phyloP scores from a whole-genome alignment of 495 filamentous ascomycete species.

The Penicillium pancosmium region DNA sequence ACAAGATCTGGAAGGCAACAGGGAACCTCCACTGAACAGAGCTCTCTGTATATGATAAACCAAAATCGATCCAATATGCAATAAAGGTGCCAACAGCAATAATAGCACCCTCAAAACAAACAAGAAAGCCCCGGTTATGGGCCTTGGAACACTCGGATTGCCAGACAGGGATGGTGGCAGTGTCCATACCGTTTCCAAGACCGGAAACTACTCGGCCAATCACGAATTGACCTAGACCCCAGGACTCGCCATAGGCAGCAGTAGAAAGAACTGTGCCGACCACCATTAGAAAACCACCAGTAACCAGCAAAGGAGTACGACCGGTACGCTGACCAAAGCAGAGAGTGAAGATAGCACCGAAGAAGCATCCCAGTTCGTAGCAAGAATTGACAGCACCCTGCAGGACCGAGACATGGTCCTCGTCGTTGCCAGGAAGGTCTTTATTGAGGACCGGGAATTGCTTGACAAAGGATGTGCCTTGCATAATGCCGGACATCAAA shows the following conservation, averaged over 20 bases:
- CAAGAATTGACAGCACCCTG: slow-evolving; percentile 70
- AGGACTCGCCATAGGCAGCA: slow-evolving; percentile 1
- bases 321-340: slow-evolving; percentile 67
- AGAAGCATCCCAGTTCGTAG: slow-evolving; percentile 77
- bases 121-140: slow-evolving; percentile 74
- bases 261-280: no score
- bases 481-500: slow-evolving; percentile 57
- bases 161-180: slow-evolving; percentile 74
- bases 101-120: slow-evolving; percentile 79
- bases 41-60: slow-evolving; percentile 58
- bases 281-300: slow-evolving; percentile 67
- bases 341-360: slow-evolving; percentile 74
- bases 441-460: no score
- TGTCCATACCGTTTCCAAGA: slow-evolving; percentile 75
- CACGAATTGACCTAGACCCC: slow-evolving; percentile 67
- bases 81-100: slow-evolving; percentile 78
- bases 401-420: no score
- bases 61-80: slow-evolving; percentile 85
- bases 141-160: slow-evolving; percentile 73
- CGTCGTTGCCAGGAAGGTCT: no score
- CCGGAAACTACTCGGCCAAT: slow-evolving; percentile 73
- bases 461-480: no score
- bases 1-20: slow-evolving; percentile 77
- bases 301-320: slow-evolving; percentile 60
- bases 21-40: slow-evolving; percentile 64